Evolutionary conservation across 768 basidiomycete species (phyloP), one percentile per base, ranked within the genome.

Genomic region (Boletus pseudo-olivaceus): DNA sequence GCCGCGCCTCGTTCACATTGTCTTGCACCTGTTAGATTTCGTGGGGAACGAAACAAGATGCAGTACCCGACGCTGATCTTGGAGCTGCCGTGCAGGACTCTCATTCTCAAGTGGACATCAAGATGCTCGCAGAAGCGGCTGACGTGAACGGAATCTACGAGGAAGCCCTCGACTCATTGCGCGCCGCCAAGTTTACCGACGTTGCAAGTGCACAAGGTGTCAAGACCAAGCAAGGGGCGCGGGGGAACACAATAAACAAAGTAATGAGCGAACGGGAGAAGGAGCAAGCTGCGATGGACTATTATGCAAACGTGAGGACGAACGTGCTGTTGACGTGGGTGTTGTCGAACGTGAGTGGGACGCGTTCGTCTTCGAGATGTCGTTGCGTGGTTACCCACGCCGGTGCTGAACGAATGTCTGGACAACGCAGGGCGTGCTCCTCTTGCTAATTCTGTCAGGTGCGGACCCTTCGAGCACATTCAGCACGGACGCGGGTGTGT

Each of bases 1-100:
- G 58, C 51, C 19, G 61, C 29, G 53, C 57, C n/a, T 62, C 47
- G 30, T 20, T 54, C 15, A 23, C n/a, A 15, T 46, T 27, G 35
- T 51, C 51, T 40, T 32, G 44, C 43, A 37, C 15, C 15, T 37
- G 42, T 5, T 63, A 90, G 87, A 90, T 91, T 40, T 91, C 91
- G 26, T 92, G 94, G 94, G 94, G 94, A 6, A 98, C 94, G n/a
- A 98, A 98, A 71, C 89, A 93, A 72, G 90, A 93, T 34, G 80
- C 81, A 9, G 73, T 78, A 3, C 78, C 81, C 0, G 85, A 88
- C 48, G 79, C 81, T 1, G 93, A 96, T 65, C 82, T 97, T 17
- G 93, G 93, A 10, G 83, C 84, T 7, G 90, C 94, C 44, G 82
- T 84, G 37, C 89, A 92, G 65, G 86, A 93, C 63, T 84, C 81